Base-by-base conservation (phyloP, 805 yeast species). In the Tetrapisispora phaffii region DNA sequence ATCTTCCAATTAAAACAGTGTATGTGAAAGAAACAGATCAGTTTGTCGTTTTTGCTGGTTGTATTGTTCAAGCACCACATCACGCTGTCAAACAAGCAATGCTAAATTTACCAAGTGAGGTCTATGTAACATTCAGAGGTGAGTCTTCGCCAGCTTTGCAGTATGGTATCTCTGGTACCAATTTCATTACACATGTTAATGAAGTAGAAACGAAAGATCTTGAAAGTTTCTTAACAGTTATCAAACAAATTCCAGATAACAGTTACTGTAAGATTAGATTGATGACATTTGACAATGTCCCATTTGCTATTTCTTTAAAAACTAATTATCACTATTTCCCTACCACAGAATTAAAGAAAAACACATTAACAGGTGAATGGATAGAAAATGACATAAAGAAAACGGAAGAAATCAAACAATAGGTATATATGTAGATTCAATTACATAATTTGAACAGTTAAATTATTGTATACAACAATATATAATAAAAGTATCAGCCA, bases 241-340 rank as follows among this genome's bases (percentile, higher is more conserved):
- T 84, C n/a, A 76, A 75, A 51, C 63, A 71, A 16, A 82, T 88
- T 41, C 82, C 86, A 5, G 95, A 88, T 56, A 77, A 79, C 51
- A 78, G 89, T 3, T 89, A 87, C 57, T 82, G 86, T 55, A 84
- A 86, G 57, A 66, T 89, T 49, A 76, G 95, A 50, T 67, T 85
- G 33, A 89, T 87, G 38, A 78, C 94, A 1, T 87, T 83, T 63
- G 96, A 89, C 55, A 82, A 83, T 49, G 80, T 86, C 21, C 95
- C 96, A 19, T 76, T 81, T 54, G 96, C 96, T 1, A 79, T 82
- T 40, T 82, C 95, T 1, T 64, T 88, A 53, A 85, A 86, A 66
- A 85, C 94, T 1, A 86, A 85, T 62, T 84, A 85, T 58, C 96
- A 88, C 58, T 88, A 88, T 59, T 88, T 86, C 70, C 86, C 87